Conservation (phyloP, 495 filamentous ascomycete species). For the Hypoxylon fragiforme region DNA sequence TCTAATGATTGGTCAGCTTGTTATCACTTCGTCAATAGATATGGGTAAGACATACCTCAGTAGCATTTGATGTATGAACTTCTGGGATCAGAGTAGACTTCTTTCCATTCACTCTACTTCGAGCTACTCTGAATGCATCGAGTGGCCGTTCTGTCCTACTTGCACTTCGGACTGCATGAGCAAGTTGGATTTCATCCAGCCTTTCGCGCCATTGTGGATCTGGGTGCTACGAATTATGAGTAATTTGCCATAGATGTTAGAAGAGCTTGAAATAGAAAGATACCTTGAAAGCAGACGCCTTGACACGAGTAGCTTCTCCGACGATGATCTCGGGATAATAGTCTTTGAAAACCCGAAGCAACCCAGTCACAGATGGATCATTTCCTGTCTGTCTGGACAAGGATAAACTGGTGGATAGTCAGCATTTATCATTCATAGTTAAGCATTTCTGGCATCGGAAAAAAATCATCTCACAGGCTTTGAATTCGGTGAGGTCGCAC, state of each 20-base stretch:
- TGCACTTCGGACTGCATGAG: constrained; percentile 51
- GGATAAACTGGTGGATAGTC: constrained; percentile 52
- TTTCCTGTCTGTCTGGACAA: constrained; percentile 64
- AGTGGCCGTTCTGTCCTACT: constrained; percentile 38
- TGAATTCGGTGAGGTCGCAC: constrained; percentile 86
- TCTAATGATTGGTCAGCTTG: constrained; percentile 42
- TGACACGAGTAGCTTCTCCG: constrained; percentile 60
- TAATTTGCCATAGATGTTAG: neutral
- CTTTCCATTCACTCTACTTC: constrained; percentile 49
- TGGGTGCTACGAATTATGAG: constrained; percentile 58
- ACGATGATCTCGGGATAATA: constrained; percentile 89
- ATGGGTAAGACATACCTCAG: constrained; percentile 53
- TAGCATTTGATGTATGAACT: constrained; percentile 73
- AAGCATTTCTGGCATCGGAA: too few species aligned
- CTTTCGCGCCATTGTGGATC: constrained; percentile 76
- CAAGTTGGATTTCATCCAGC: constrained; percentile 66
- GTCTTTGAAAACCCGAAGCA: constrained; percentile 84
- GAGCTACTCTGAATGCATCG: constrained; percentile 57
- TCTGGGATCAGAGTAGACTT: constrained; percentile 59
- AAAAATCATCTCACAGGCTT: constrained; percentile 60
- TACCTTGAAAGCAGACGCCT: constrained; percentile 61
- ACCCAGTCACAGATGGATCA: constrained; percentile 74
- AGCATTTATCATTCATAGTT: too few species aligned
- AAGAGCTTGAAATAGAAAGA: neutral
- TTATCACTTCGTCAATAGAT: neutral